Evolutionary conservation across 768 basidiomycete genomes (phyloP).

Genomic region (Boletus huronensis): DNA sequence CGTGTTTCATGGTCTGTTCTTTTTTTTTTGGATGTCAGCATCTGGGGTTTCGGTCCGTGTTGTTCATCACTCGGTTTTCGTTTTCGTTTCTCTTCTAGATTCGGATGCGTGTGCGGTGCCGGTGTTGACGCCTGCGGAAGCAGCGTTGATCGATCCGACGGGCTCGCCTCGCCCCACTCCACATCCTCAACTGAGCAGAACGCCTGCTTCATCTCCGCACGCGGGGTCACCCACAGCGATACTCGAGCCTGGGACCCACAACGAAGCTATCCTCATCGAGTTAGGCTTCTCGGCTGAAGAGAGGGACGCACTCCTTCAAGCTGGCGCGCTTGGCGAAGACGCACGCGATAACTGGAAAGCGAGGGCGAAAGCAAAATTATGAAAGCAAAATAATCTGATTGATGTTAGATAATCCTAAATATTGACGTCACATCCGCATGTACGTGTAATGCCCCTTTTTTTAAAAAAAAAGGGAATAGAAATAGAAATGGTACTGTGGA

Average conservation of each 20-base stretch:
- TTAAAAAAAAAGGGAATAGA: neutral
- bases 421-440: neutral
- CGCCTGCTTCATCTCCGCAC: slow-evolving; percentile 22
- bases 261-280: slow-evolving; percentile 49
- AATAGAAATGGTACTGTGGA: neutral
- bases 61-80: neutral
- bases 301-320: slow-evolving; percentile 35
- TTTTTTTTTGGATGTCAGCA: neutral
- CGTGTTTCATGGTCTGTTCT: slow-evolving; percentile 55
- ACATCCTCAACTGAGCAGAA: slow-evolving; percentile 46
- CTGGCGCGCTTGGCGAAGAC: slow-evolving; percentile 47
- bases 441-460: neutral
- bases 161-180: slow-evolving; percentile 43
- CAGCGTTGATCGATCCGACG: slow-evolving; percentile 40
- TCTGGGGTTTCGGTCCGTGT: neutral
- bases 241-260: slow-evolving; percentile 52
- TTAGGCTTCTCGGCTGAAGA: slow-evolving; percentile 46
- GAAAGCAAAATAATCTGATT: slow-evolving; percentile 1
- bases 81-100: slow-evolving; percentile 35
- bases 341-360: slow-evolving; percentile 15
- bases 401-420: neutral
- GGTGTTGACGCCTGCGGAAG: slow-evolving; percentile 63
- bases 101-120: slow-evolving; percentile 73
- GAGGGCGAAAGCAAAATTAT: slow-evolving; percentile 25
- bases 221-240: slow-evolving; percentile 10